Conservation (phyloP, 1,284 basidiomycete genomes). For the Austroboletus rostrupii region DNA sequence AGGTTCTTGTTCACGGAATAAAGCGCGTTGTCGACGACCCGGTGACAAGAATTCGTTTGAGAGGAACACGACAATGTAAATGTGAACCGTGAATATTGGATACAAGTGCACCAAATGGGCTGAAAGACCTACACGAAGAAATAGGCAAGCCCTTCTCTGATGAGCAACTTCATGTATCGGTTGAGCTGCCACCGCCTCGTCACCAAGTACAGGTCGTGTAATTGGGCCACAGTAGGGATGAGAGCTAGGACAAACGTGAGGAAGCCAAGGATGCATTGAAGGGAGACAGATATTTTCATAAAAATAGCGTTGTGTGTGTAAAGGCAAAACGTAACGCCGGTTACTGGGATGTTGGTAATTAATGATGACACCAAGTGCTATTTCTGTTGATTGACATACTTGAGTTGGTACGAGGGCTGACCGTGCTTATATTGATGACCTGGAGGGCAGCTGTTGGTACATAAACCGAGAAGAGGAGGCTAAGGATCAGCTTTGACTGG, state of each 20-base stretch:
- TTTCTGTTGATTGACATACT: neutral
- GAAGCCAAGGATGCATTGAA: neutral
- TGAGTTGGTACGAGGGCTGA: neutral
- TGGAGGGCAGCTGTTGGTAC: neutral
- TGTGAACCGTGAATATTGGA: neutral
- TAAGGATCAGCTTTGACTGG: neutral
- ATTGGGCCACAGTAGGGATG: neutral
- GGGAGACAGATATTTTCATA: neutral
- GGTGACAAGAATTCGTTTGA: neutral
- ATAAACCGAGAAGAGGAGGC: neutral
- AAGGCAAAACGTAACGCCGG: neutral
- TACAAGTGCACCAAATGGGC: neutral
- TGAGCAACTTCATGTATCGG: slow-evolving; percentile 6
- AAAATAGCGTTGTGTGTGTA: neutral
- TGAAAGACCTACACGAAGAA: slow-evolving; percentile 3
- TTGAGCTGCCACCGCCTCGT: slow-evolving; percentile 2
- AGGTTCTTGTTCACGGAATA: neutral
- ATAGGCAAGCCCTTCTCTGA: slow-evolving; percentile 7
- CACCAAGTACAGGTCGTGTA: neutral
- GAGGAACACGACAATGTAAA: neutral
- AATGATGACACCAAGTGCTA: neutral
- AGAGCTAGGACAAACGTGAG: neutral
- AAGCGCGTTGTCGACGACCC: neutral
- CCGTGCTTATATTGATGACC: neutral
- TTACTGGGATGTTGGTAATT: neutral